Evolutionary conservation across 2,329 filamentous ascomycete species (phyloP).

Genomic region (Fusarium sarcochroum): DNA sequence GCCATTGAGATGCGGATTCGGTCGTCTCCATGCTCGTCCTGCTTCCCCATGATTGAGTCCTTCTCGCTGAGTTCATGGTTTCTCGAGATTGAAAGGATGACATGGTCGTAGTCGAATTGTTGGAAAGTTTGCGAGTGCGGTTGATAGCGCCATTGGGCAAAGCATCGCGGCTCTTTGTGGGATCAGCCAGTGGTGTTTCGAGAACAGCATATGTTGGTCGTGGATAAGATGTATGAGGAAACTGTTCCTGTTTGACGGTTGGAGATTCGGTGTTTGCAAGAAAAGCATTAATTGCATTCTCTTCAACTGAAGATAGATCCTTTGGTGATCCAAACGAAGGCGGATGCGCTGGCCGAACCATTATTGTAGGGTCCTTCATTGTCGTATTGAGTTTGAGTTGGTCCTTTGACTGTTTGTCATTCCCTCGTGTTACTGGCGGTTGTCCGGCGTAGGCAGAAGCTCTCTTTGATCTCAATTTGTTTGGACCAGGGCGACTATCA

Average conservation of each 20-base stretch:
- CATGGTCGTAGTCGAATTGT: constrained; percentile 45
- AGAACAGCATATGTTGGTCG: constrained; percentile 53
- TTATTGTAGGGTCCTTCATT: constrained; percentile 45
- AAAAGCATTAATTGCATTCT: constrained; percentile 36
- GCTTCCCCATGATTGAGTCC: constrained; percentile 54
- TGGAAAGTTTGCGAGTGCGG: constrained; percentile 56
- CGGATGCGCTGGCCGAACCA: constrained; percentile 41
- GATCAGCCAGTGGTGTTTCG: constrained; percentile 47
- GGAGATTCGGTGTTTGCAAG: constrained; percentile 28
- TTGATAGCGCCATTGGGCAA: constrained; percentile 49
- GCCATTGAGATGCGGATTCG: constrained; percentile 49
- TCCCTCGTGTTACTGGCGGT: constrained; percentile 21
- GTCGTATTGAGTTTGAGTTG: constrained; percentile 29
- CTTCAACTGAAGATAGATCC: constrained; percentile 41
- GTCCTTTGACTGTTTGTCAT: constrained; percentile 27
- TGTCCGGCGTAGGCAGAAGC: constrained; percentile 40
- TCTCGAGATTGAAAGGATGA: constrained; percentile 51
- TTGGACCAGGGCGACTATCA: constrained; percentile 44
- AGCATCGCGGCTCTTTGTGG: constrained; percentile 40
- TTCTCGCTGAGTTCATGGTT: constrained; percentile 47
- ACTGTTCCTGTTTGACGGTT: constrained; percentile 13
- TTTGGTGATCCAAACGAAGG: constrained; percentile 35
- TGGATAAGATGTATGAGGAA: constrained; percentile 39
- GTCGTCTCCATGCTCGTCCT: constrained; percentile 59
- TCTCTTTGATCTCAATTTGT: constrained; percentile 47